Base-by-base conservation (phyloP, 345 rosid species). In the Salix caprea region DNA sequence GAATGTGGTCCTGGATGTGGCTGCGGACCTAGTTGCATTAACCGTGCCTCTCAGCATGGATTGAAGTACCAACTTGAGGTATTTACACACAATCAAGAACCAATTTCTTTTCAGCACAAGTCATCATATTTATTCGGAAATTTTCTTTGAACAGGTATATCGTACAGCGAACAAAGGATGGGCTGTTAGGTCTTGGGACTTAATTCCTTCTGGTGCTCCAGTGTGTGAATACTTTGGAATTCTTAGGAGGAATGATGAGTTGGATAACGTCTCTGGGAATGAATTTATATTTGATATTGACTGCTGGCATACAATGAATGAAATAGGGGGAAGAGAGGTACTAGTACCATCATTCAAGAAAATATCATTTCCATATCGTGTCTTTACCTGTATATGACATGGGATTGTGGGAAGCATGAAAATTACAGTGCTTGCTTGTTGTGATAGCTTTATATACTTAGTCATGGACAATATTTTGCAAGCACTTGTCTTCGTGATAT, bases 1-100 rank as follows among this genome's bases (percentile, higher is more conserved):
- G 83, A 80, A 72, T 80, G 83, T 67, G 83, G 83, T 61, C 83
- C 83, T 23, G 65, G 64, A 67, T 80, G 83, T 76, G 61, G 79
- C 34, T 80, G 83, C 36, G 83, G 79, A 67, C 76, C 83, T 60
- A 71, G 68, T n/a, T 80, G 83, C 79, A 72, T 76, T 50, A 80
- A 76, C 76, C 83, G 83, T 48, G 39, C 40, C 66, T 80, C 83
- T 39, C 83, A 80, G 73, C 64, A 37, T 16, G 73, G 42, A 42
- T 21, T 80, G 44, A 76, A 76, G 67, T 76, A 75, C 70, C 68
- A 32, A 44, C 83, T 80, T 58, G 83, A 76, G 79, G 83, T 80
- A 72, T 24, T 24, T 26, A 3, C 32, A 6, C 44, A 21, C 6
- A 13, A 19, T 78, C 48, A 67, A 28, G 34, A 69, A 42, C 46